Evolutionary conservation across 768 basidiomycete species (phyloP), one percentile per base, ranked within the genome.

Genomic region (Suillus subluteus): DNA sequence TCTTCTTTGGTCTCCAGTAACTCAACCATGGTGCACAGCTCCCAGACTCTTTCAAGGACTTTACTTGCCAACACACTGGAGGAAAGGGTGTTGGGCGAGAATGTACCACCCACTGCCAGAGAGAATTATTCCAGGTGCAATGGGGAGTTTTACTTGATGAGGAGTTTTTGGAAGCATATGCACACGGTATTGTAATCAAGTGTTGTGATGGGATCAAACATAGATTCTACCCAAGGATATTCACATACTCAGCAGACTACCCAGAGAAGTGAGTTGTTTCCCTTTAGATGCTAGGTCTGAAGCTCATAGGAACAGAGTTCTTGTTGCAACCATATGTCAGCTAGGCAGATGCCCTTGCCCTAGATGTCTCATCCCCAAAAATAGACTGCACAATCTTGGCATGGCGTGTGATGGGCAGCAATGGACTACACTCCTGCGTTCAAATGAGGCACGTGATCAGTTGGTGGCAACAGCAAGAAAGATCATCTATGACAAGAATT

Each of bases 331-430:
- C 23, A 66, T 77, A 6, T 69, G 66, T 2, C 67, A 75, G n/a
- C 46, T 72, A 4, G 76, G 74, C 0, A 40, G 35, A 30, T 76
- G 75, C 58, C 75, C 75, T 71, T 78, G 76, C 58, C 73, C 76
- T 23, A 65, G 70, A 2, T 78, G 76, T 64, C 62, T 69, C 0
- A 65, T 76, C 2, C n/a, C 59, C 26, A 68, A 69, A 52, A 55
- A 54, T 9, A n/a, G 67, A 6, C 67, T 76, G 3, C 37, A 65
- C 5, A 55, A 21, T 1, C 23, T 74, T 1, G 69, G 70, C 2
- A 72, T 66, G 70, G 67, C 0, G 76, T 79, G 46, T 78, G 78
- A 79, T 80, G 50, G 41, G 55, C 9, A 66, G 35, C 32, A 46
- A 6, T 44, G 62, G 7, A 16, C 35, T 8, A 38, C 30, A 0